phyloP scores from a whole-genome alignment of 306 rosid species.

The Cucumis melo region DNA sequence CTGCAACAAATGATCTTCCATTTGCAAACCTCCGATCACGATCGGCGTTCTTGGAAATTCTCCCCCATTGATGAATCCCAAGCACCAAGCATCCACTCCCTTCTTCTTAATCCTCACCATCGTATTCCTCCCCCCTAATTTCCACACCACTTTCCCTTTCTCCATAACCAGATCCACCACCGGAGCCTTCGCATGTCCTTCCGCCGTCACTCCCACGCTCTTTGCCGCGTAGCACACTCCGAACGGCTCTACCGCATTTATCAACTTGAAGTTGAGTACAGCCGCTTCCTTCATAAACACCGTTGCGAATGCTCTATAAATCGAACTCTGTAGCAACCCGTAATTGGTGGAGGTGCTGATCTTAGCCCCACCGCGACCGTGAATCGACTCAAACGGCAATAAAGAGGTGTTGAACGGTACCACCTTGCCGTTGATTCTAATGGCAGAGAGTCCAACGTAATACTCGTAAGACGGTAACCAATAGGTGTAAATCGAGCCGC shows the following conservation, averaged over 20 bases:
- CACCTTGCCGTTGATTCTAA: constrained; percentile 12
- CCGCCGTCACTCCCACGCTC: constrained; percentile 11
- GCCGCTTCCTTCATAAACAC: constrained; percentile 24
- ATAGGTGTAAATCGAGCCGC: constrained; percentile 17
- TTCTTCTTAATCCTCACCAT: constrained; percentile 36
- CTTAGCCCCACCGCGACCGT: constrained; percentile 64
- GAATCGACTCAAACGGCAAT: constrained; percentile 13
- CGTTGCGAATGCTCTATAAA: constrained; percentile 33
- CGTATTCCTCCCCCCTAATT: constrained; percentile 36
- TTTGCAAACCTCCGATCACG: constrained; percentile 53
- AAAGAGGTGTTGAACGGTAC: constrained; percentile 27
- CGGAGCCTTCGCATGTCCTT: constrained; percentile 42
- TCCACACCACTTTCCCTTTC: constrained; percentile 34
- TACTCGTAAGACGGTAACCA: constrained; percentile 32
- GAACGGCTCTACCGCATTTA: constrained; percentile 21
- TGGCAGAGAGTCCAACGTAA: constrained; percentile 21
- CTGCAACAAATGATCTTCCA: constrained; percentile 39
- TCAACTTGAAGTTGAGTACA: constrained; percentile 21
- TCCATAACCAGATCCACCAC: constrained; percentile 39
- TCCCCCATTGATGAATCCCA: constrained; percentile 50
- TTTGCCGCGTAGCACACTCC: constrained; percentile 18
- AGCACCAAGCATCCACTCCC: constrained; percentile 31
- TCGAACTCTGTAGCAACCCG: constrained; percentile 40
- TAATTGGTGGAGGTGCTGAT: constrained; percentile 56
- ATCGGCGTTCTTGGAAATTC: constrained; percentile 20